These are phyloP conservation scores for Tolypocladium tundrense DNA, from an alignment of 2,329 filamentous ascomycete genomes.

Conservation along the genomic window DNA sequence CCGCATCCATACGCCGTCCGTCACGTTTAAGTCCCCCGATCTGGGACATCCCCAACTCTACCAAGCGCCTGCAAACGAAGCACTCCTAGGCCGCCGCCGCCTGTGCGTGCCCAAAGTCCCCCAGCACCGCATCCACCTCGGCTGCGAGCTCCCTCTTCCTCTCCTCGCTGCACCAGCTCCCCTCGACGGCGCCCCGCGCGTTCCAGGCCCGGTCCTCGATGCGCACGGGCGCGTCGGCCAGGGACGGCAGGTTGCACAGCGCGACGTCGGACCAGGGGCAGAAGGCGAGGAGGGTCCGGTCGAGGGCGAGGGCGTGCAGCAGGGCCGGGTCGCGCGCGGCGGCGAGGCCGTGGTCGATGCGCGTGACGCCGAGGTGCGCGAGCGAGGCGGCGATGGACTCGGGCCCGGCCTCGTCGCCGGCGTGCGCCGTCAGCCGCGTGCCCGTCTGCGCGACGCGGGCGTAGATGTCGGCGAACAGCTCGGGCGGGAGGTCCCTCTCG, in stretches of 20 bases:
- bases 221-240: background rate
- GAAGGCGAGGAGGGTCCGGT: conserved; percentile 54
- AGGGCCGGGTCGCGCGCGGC: conserved; percentile 20
- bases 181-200: conserved; percentile 49
- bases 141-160: conserved; percentile 36
- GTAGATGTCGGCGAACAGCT: conserved; percentile 54
- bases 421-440: conserved; percentile 60
- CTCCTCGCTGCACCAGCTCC: conserved; percentile 57
- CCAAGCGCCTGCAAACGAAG: background rate
- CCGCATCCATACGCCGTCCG: background rate
- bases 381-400: conserved; percentile 56
- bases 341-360: conserved; percentile 59
- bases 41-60: background rate
- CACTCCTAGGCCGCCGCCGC: background rate
- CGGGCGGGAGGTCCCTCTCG: conserved; percentile 44
- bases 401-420: conserved; percentile 63
- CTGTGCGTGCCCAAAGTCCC: background rate
- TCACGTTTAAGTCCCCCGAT: background rate
- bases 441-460: conserved; percentile 32
- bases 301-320: conserved; percentile 44
- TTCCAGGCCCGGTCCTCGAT: conserved; percentile 59
- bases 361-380: conserved; percentile 47
- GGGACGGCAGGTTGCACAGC: conserved; percentile 14
- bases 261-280: conserved; percentile 65
- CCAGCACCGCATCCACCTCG: background rate